Evolutionary conservation across 73 alveolate species (phyloP), one percentile per base, ranked within the genome.

Genomic region (Paramecium caudatum): DNA sequence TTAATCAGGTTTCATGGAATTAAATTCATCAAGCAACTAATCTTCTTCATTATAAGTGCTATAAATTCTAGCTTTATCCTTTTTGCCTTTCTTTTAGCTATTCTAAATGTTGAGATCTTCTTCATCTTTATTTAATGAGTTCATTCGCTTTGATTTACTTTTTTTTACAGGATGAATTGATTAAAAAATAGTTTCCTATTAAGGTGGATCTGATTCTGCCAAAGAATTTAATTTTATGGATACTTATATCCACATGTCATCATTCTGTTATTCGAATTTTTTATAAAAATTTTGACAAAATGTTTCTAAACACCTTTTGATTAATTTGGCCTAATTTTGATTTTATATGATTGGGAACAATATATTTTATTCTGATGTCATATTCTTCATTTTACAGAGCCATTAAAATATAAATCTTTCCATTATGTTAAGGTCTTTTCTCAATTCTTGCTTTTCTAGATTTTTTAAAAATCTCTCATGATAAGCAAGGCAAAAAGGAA

Each of bases 401-500:
- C 83, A 65, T 65, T 33, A 36, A 25, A 32, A 30, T 65, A 65
- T 3, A n/a, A 30, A 30, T 65, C 39, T 65, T 3, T 30, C 83
- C 6, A 65, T 65, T 65, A 13, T 27, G 7, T 33, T 16, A 25
- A 41, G 21, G 43, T 74, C 88, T 12, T 74, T 74, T 74, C 88
- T 74, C 32, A 41, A 74, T 9, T 74, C 88, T 45, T 27, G 32
- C 32, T 74, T 74, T 15, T 43, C 47, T 8, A 33, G 12, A 4
- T 34, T 16, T 74, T 74, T 74, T 74, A 74, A 74, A 46, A 74
- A 74, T 74, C 88, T 74, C 16, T 74, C 88, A 41, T 74, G 47
- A 45, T 74, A 74, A 6, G 69, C 65, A 15, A 74, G 9, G 21
- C 30, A 16, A 41, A 74, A 74, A 0, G 88, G 88, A 8, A 74